These are phyloP conservation scores for Selenicereus undatus DNA, from an alignment of 148 eudicot genomes.

Conservation along the genomic window DNA sequence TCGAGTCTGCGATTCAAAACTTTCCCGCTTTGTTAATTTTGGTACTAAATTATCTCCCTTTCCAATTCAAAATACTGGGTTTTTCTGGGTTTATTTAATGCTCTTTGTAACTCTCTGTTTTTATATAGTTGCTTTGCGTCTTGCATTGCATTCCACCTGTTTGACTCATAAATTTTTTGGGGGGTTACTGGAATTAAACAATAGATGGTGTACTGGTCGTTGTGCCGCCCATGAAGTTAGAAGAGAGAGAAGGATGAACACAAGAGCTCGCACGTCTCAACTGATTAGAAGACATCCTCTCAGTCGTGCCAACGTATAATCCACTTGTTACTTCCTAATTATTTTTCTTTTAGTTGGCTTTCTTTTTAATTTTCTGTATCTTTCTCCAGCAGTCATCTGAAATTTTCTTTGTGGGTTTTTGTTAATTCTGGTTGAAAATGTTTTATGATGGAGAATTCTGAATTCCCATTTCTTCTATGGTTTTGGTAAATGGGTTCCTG, in stretches of 20 bases:
- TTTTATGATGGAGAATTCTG: neutral
- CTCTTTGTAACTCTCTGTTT: neutral
- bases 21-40: slow-evolving; percentile 25
- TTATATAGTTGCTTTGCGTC: neutral
- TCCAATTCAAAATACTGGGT: neutral
- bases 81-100: neutral
- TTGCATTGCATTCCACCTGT: neutral
- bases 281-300: slow-evolving; percentile 36
- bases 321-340: neutral
- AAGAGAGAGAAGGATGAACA: slow-evolving; percentile 31
- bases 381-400: slow-evolving; percentile 22
- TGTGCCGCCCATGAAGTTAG: slow-evolving; percentile 18
- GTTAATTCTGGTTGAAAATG: slow-evolving; percentile 7
- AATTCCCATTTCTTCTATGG: neutral
- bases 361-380: neutral
- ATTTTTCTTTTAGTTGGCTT: neutral
- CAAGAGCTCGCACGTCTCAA: slow-evolving; percentile 35
- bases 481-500: slow-evolving; percentile 8
- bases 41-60: slow-evolving; percentile 8
- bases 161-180: neutral
- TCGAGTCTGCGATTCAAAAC: slow-evolving; percentile 6
- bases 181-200: neutral
- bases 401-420: slow-evolving; percentile 11
- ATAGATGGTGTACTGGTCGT: slow-evolving; percentile 6
- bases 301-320: slow-evolving; percentile 21